Evolutionary conservation across 2,329 filamentous ascomycete genomes (phyloP), one percentile per base, ranked within the genome.

Genomic region (Aspergillus phoenicis): DNA sequence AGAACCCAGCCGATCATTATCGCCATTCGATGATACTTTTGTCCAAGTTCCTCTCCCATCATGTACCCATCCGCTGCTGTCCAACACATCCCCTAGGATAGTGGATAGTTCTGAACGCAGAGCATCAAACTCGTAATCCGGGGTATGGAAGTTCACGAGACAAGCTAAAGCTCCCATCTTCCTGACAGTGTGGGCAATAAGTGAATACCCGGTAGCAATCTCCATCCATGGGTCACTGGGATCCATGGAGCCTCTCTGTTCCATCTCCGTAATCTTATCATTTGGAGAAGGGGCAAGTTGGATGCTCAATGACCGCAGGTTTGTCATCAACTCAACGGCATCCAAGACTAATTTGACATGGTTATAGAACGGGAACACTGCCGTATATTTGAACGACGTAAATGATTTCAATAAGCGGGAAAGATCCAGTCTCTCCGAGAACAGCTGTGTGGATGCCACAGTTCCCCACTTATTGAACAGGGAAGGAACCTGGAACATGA

Each of bases 311-410:
- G 77, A 77, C 45, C 83, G 78, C 3, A 90, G 66, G 10, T 74
- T 80, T 1, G 81, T 82, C 62, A 88, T 80, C 60, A 79, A 66
- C 2, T 75, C 71, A 2, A 85, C 72, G 1, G 85, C 75, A 48
- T 75, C 77, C 41, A 79, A 64, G 4, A 80, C 71, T 1, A 75
- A 61, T 41, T 82, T 75, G 53, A 90, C 81, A 70, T 91, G 88
- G 5, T 83, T 82, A 52, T 83, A 81, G 38, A 88, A 85, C 0
- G 89, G 89, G 66, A 91, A 91, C 7, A 90, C 84, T 39, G 85
- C 87, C 3, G 88, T 82, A 70, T 90, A 91, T 58, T 77, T 76
- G 62, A 85, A 81, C 1, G 77, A 78, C 2, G 67, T 70, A 20
- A 80, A 63, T 8, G 64, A 65, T 4, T 78, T 80, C 52, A 89